Percentiles rank a stretch among this genome's conserved stretches.
Conservation (phyloP, 2,329 filamentous ascomycete genomes). For the Verticillium nonalfalfae region DNA sequence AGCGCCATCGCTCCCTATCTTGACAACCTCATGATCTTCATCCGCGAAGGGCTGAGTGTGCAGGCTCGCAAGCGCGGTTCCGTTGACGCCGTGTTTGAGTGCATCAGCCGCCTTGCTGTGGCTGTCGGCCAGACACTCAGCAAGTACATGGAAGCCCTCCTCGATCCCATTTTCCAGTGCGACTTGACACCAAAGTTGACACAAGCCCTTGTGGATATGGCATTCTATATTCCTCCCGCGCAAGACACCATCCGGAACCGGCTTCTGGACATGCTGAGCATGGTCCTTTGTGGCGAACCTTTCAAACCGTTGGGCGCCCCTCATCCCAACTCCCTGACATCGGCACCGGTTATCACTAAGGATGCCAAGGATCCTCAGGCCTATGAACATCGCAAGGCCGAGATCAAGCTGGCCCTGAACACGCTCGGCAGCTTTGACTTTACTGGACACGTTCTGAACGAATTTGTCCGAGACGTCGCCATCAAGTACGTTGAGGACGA, state of each 20-base stretch:
- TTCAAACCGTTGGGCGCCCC: slow-evolving; percentile 92
- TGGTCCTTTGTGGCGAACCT: slow-evolving; percentile 84
- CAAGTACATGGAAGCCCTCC: slow-evolving; percentile 94
- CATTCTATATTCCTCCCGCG: slow-evolving; percentile 94
- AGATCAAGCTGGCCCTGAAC: slow-evolving; percentile 88
- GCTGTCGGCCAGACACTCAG: slow-evolving; percentile 94
- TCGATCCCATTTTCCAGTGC: slow-evolving; percentile 96
- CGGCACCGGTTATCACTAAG: slow-evolving; percentile 77
- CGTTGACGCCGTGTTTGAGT: slow-evolving; percentile 85
- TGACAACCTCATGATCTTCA: slow-evolving; percentile 88
- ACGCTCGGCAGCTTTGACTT: slow-evolving; percentile 99
- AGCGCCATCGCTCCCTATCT: slow-evolving; percentile 93
- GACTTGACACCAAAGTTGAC: slow-evolving; percentile 90
- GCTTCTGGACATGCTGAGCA: slow-evolving; percentile 87
- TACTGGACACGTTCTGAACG: slow-evolving; percentile 84
- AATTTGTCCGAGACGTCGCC: slow-evolving; percentile 96
- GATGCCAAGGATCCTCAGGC: slow-evolving; percentile 79
- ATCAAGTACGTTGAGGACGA: slow-evolving; percentile 98
- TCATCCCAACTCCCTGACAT: slow-evolving; percentile 69
- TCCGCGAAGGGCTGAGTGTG: slow-evolving; percentile 80
- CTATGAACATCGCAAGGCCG: slow-evolving; percentile 74
- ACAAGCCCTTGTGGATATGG: slow-evolving; percentile 95
- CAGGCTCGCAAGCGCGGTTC: slow-evolving; percentile 63
- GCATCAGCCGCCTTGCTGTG: slow-evolving; percentile 91
- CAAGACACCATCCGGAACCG: slow-evolving; percentile 91